Evolutionary conservation across 345 rosid genomes (phyloP).

Genomic region (Syzygium aromaticum): DNA sequence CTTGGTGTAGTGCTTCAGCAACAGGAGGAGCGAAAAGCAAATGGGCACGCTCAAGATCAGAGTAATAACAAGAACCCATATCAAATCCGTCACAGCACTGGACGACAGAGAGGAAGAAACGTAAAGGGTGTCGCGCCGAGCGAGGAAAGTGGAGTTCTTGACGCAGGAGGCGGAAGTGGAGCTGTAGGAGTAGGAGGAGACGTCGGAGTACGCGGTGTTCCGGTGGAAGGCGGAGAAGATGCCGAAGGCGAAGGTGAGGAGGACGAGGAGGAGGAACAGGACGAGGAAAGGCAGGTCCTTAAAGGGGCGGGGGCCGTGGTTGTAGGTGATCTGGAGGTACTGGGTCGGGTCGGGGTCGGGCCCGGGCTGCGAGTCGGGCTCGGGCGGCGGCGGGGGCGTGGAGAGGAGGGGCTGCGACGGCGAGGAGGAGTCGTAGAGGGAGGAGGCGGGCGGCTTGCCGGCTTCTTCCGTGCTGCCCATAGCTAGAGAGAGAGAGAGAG

Average conservation of each 20-base stretch:
- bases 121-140: not conserved
- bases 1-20: constrained; percentile 77
- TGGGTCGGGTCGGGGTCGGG: constrained; percentile 68
- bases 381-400: constrained; percentile 41
- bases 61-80: constrained; percentile 68
- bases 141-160: constrained; percentile 8
- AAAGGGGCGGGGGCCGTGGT: constrained; percentile 62
- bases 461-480: constrained; percentile 45
- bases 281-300: constrained; percentile 67
- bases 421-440: constrained; percentile 37
- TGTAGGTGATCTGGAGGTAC: constrained; percentile 84
- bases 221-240: constrained; percentile 57
- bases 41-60: constrained; percentile 62
- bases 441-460: not conserved
- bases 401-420: constrained; percentile 61
- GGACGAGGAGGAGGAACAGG: constrained; percentile 49
- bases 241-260: constrained; percentile 70
- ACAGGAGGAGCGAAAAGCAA: constrained; percentile 49
- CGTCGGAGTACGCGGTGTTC: constrained; percentile 35
- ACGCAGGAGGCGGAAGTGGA: constrained; percentile 51
- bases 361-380: not conserved
- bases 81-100: constrained; percentile 25
- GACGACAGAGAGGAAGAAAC: constrained; percentile 12
- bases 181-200: constrained; percentile 50
- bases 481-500: not conserved